Base-by-base conservation (phyloP, 331 rosid genomes). In the Rhamnella rubrinervis region DNA sequence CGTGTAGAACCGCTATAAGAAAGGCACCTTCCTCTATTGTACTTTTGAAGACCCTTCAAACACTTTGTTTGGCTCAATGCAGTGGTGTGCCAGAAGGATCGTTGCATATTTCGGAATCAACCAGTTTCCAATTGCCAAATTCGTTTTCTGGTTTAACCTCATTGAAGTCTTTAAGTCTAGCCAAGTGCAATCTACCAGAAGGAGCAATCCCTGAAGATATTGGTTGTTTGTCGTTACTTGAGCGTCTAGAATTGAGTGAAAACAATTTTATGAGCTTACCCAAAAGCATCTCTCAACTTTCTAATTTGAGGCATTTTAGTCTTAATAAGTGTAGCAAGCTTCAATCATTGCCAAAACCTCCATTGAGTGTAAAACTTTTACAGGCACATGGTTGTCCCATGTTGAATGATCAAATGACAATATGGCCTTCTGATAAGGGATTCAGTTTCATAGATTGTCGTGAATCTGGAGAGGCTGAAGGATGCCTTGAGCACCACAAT, bases 191-290 rank as follows among this genome's bases (percentile, higher is more conserved):
- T 9, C 21, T 70, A 35, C 19, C 21, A 49, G 59, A 77, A 38
- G 58, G 59, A 6, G 76, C 44, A 18, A 37, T 70, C 0, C 81
- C 35, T 31, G 35, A 31, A 31, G 35, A 31, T 31, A 31, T 31
- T 31, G 35, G 35, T 4, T 3, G 35, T 15, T 21, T 76, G 13
- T 47, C 50, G 14, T 75, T 55, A 4, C 13, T 76, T 61, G 37
- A 76, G 67, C 14, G 6, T 8, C 37, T 76, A 13, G 17, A 70
- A 56, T 37, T 76, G 57, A 76, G 75, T 13, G 52, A 19, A 38
- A 76, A 57, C 20, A 51, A 57, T 4, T 70, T 76, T 18, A 51
- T 18, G n/a, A 70, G 15, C 3, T 1, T 76, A 8, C 80, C 80
- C 7, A 25, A 70, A 38, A 77, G 67, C 44, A 56, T 76, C 16